Percentiles rank a stretch among this genome's conserved stretches.
phyloP scores from a whole-genome alignment of 768 basidiomycete species.

The Austroboletus eburneus region DNA sequence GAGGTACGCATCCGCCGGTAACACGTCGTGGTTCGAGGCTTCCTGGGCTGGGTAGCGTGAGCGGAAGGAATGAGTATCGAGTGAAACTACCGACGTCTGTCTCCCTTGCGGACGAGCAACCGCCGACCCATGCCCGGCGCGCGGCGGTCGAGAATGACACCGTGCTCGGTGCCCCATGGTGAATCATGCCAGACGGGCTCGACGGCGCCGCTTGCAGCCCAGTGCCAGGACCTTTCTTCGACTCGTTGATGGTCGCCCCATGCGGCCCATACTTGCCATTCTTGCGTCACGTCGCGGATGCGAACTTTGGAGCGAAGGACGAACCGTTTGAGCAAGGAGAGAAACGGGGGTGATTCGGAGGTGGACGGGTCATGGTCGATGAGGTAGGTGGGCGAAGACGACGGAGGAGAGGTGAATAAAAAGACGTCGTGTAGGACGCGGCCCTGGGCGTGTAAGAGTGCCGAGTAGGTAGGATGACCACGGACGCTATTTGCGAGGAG shows the following conservation, averaged over 20 bases:
- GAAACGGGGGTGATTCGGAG: slow-evolving; percentile 56
- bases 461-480: slow-evolving; percentile 56
- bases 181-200: slow-evolving; percentile 71
- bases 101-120: slow-evolving; percentile 64
- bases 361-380: slow-evolving; percentile 67
- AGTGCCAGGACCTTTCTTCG: slow-evolving; percentile 45
- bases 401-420: slow-evolving; percentile 58
- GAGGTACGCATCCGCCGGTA: slow-evolving; percentile 54
- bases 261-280: slow-evolving; percentile 78
- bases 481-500: slow-evolving; percentile 53
- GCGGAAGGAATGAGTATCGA: neutral
- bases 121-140: slow-evolving; percentile 78
- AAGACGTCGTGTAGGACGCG: slow-evolving; percentile 88
- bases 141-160: slow-evolving; percentile 56
- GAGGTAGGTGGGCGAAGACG: slow-evolving; percentile 52
- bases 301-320: slow-evolving; percentile 88
- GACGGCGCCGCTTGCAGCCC: slow-evolving; percentile 67
- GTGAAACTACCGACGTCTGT: slow-evolving; percentile 57
- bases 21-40: slow-evolving; percentile 51
- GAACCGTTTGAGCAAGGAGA: slow-evolving; percentile 75
- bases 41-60: slow-evolving; percentile 43
- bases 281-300: slow-evolving; percentile 68
- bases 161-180: slow-evolving; percentile 61
- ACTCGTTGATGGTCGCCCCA: slow-evolving; percentile 55
- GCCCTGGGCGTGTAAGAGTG: slow-evolving; percentile 85